phyloP scores from a whole-genome alignment of 495 filamentous ascomycete genomes.

The Podospora sp. region DNA sequence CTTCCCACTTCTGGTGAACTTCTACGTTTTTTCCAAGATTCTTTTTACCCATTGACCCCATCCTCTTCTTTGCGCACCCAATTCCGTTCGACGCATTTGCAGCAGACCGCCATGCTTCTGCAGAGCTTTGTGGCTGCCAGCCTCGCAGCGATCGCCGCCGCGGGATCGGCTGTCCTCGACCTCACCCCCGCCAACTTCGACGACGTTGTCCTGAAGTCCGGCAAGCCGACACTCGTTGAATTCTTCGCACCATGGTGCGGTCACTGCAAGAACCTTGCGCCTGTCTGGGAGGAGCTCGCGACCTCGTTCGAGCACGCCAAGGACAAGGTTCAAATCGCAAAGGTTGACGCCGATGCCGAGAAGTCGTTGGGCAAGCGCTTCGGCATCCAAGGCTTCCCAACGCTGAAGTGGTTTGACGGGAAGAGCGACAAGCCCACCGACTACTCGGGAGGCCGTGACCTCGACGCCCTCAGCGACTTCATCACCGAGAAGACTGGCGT shows the following conservation, averaged over 20 bases:
- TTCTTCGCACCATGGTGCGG: constrained; percentile 99
- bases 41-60: neutral
- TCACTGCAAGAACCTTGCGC: constrained; percentile 95
- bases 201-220: constrained; percentile 80
- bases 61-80: neutral
- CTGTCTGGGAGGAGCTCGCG: constrained; percentile 93
- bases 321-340: constrained; percentile 86
- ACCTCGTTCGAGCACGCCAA: constrained; percentile 67
- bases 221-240: constrained; percentile 95
- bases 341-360: constrained; percentile 93
- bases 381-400: constrained; percentile 92
- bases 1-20: constrained; percentile 13
- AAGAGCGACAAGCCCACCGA: constrained; percentile 86
- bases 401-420: constrained; percentile 97
- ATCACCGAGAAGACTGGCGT: constrained; percentile 87
- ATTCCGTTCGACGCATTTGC: neutral
- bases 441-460: constrained; percentile 83
- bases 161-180: constrained; percentile 74
- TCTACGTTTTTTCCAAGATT: constrained; percentile 1
- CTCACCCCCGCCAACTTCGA: constrained; percentile 90
- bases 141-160: constrained; percentile 48
- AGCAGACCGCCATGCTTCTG: constrained; percentile 46
- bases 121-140: constrained; percentile 57
- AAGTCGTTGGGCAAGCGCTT: constrained; percentile 80
- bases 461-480: constrained; percentile 81